Evolutionary conservation across 495 filamentous ascomycete genomes (phyloP), one percentile per base, ranked within the genome.

Genomic region (Lichenothelia convexa): DNA sequence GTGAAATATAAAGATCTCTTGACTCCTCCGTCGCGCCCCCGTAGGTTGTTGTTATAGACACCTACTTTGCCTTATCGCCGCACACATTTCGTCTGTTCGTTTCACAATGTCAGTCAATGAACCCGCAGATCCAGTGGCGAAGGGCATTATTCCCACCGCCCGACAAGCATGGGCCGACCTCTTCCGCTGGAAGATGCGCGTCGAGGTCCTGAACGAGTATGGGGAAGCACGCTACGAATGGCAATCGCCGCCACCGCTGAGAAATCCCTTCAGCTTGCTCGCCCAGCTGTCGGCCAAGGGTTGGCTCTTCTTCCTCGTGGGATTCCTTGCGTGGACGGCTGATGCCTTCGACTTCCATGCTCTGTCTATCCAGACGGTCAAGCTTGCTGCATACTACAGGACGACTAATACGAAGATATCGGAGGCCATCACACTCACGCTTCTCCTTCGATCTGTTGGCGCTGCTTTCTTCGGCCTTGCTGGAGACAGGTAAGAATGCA

Each of bases 311-410:
- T 79, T 79, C 46, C 29, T 73, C 13, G 70, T 75, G 8, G 74
- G 72, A 16, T 62, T 78, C 46, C 38, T 53, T 9, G 68, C 75
- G 3, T 81, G 74, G 75, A 72, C 64, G 12, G 70, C 72, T 11
- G 77, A 80, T 51, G 75, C 73, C 4, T 80, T 78, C 53, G 80
- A 86, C 53, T 84, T 84, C 53, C 73, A 82, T 49, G 72, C 78
- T 3, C 59, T 86, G 4, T 73, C 75, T 3, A 76, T 83, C 38
- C 77, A 79, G 40, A 70, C 73, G 12, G 62, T 67, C 33, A 76
- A 78, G 51, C 60, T 84, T 22, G 65, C 78, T 0, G 56, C 65
- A 3, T 80, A 80, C 48, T 85, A 76, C 47, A 51, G 57, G 1
- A 59, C 53, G n/a, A 57, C 54, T 38, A 80, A 71, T 50, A 80